These are phyloP conservation scores for Nephelium lappaceum DNA, from an alignment of 345 rosid genomes.

Conservation along the genomic window DNA sequence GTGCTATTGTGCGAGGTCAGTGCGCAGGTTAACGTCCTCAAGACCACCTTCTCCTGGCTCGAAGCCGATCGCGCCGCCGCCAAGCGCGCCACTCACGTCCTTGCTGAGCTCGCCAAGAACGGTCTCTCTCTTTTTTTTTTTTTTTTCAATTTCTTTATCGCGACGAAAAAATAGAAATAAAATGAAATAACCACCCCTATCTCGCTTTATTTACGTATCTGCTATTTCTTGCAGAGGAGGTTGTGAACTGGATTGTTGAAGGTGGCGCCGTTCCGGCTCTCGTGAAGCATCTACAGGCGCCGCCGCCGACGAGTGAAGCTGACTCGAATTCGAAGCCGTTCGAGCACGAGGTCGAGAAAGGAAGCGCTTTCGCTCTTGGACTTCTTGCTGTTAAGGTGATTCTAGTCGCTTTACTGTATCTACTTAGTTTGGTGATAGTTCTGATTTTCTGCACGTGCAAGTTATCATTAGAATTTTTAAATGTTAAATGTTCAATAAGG, in stretches of 20 bases:
- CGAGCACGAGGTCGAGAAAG: constrained; percentile 98
- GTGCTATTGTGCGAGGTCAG: constrained; percentile 62
- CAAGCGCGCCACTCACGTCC: constrained; percentile 92
- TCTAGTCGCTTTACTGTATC: constrained; percentile 8
- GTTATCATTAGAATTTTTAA: neutral
- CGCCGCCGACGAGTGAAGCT: constrained; percentile 67
- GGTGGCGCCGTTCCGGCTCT: constrained; percentile 96
- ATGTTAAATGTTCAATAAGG: neutral
- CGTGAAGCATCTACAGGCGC: constrained; percentile 87
- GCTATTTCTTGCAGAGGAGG: constrained; percentile 67
- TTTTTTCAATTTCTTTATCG: neutral
- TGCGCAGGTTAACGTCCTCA: constrained; percentile 74
- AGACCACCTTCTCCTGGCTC: constrained; percentile 76
- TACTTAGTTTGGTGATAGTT: neutral
- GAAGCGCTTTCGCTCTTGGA: constrained; percentile 95
- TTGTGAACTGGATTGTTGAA: constrained; percentile 92
- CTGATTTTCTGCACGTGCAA: neutral
- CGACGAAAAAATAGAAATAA: neutral
- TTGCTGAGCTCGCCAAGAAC: constrained; percentile 98
- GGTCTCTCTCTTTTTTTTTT: constrained; percentile 48
- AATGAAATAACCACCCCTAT: constrained; percentile 23
- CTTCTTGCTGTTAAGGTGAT: constrained; percentile 93
- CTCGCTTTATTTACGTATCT: constrained; percentile 30
- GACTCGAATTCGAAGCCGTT: constrained; percentile 60
- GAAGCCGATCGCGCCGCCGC: constrained; percentile 95